Conservation (phyloP, 1,284 basidiomycete species). For the Fomes fomentarius region DNA sequence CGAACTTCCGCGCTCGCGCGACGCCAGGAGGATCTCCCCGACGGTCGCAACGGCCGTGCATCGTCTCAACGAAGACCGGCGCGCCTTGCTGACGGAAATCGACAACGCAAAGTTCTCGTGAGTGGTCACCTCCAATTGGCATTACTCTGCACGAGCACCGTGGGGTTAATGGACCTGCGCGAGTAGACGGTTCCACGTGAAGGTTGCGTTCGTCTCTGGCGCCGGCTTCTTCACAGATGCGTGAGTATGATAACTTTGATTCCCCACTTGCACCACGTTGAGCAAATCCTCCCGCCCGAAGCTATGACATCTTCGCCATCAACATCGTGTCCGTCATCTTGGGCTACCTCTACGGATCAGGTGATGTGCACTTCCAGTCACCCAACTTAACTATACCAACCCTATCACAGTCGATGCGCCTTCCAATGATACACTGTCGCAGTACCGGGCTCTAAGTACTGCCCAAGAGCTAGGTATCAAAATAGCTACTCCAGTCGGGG, state of each 20-base stretch:
- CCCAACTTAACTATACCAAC: background rate
- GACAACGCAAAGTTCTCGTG: conserved; percentile 58
- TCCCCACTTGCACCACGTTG: background rate
- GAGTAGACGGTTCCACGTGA: conserved; percentile 59
- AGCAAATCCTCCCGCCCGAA: conserved; percentile 24
- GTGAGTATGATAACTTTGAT: conserved; percentile 41
- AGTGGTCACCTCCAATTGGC: conserved; percentile 21
- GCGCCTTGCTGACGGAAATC: conserved; percentile 54
- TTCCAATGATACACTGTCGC: conserved; percentile 14
- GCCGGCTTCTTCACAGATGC: conserved; percentile 87
- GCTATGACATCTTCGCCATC: conserved; percentile 55
- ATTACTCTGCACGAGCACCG: conserved; percentile 7
- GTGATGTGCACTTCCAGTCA: conserved; percentile 6
- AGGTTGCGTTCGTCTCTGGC: conserved; percentile 75
- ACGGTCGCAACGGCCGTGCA: conserved; percentile 3
- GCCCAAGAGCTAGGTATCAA: conserved; percentile 72
- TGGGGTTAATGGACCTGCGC: no score
- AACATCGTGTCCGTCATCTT: conserved; percentile 60
- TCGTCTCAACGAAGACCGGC: conserved; percentile 42
- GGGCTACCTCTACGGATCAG: conserved; percentile 54
- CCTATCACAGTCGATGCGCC: background rate
- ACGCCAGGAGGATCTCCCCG: background rate
- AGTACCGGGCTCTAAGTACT: conserved; percentile 38
- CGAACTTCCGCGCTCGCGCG: conserved; percentile 2
- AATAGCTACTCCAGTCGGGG: conserved; percentile 58